A percentile compares a stretch with the other conserved stretches of the same genome.
These are phyloP conservation scores for Colletotrichum sp. DNA, from an alignment of 2,329 filamentous ascomycete species.

Conservation along the genomic window DNA sequence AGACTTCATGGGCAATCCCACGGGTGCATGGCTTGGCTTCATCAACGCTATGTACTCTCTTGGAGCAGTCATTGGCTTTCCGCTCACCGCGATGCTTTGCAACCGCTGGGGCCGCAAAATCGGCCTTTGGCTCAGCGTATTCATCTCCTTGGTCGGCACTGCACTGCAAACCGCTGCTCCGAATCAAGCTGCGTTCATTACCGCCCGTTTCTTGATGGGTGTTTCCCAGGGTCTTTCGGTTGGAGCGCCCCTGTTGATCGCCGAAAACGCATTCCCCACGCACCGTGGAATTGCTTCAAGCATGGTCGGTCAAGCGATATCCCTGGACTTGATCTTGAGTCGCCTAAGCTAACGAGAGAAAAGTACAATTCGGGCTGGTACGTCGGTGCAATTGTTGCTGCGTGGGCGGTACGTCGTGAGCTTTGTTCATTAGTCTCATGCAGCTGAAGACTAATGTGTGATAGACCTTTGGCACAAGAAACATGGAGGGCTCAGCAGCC, in stretches of 20 bases:
- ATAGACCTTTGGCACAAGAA: slow-evolving; percentile 45
- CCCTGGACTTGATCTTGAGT: background rate
- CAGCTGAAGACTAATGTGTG: background rate
- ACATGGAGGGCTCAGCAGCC: slow-evolving; percentile 45
- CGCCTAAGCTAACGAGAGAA: background rate
- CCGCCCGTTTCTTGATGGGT: slow-evolving; percentile 36
- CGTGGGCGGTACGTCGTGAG: slow-evolving; percentile 21
- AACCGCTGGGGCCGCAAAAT: slow-evolving; percentile 9
- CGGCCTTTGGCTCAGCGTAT: slow-evolving; percentile 5
- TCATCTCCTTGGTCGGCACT: background rate
- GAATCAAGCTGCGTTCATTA: slow-evolving; percentile 33
- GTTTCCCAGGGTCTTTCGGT: slow-evolving; percentile 32
- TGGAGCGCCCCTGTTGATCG: slow-evolving; percentile 34
- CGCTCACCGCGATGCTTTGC: slow-evolving; percentile 39
- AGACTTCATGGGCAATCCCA: slow-evolving; percentile 7
- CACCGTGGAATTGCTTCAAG: slow-evolving; percentile 22
- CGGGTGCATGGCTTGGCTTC: slow-evolving; percentile 5
- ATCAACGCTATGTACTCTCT: slow-evolving; percentile 34
- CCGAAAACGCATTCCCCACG: slow-evolving; percentile 35
- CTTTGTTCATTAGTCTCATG: background rate
- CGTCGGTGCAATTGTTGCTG: slow-evolving; percentile 27
- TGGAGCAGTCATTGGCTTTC: slow-evolving; percentile 34
- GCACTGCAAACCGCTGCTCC: slow-evolving; percentile 29
- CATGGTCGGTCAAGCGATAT: background rate
- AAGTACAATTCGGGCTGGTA: slow-evolving; percentile 23